These are phyloP conservation scores for Chlamydomonas asymmetrica DNA, from an alignment of 139 green algal genomes.

Conservation along the genomic window DNA sequence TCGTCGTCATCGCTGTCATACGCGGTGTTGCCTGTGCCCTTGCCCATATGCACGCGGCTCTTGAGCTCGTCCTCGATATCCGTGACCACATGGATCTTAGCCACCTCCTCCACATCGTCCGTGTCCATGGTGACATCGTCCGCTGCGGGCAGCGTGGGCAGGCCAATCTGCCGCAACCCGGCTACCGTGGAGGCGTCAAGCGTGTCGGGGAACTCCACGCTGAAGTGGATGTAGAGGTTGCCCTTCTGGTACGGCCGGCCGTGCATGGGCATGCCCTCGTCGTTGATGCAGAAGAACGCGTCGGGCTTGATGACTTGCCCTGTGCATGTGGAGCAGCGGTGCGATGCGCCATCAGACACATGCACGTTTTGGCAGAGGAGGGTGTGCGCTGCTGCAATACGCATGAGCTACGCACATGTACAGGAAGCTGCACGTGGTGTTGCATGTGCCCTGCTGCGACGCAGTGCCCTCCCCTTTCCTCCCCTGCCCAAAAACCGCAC, in stretches of 20 bases:
- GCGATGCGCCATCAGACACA: too few relatives aligned
- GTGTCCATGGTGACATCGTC: constrained; percentile 65
- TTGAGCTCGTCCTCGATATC: constrained; percentile 92
- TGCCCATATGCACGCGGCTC: constrained; percentile 56
- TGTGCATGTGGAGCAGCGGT: too few relatives aligned
- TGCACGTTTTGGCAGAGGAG: background rate
- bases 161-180: constrained; percentile 24
- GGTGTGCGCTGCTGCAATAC: too few relatives aligned
- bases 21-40: constrained; percentile 39
- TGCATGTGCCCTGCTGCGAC: too few relatives aligned
- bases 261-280: constrained; percentile 97
- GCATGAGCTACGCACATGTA: too few relatives aligned
- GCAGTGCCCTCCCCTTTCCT: too few relatives aligned
- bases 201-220: constrained; percentile 84
- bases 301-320: constrained; percentile 94
- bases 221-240: constrained; percentile 93
- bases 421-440: too few relatives aligned
- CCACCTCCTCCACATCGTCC: constrained; percentile 75
- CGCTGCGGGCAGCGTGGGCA: background rate
- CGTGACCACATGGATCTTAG: constrained; percentile 41
- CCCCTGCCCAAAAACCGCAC: too few relatives aligned
- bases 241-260: constrained; percentile 88
- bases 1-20: constrained; percentile 88
- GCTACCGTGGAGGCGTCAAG: constrained; percentile 43
- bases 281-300: constrained; percentile 73